phyloP scores from a whole-genome alignment of 441 rosid genomes.

The Adansonia gregorii region DNA sequence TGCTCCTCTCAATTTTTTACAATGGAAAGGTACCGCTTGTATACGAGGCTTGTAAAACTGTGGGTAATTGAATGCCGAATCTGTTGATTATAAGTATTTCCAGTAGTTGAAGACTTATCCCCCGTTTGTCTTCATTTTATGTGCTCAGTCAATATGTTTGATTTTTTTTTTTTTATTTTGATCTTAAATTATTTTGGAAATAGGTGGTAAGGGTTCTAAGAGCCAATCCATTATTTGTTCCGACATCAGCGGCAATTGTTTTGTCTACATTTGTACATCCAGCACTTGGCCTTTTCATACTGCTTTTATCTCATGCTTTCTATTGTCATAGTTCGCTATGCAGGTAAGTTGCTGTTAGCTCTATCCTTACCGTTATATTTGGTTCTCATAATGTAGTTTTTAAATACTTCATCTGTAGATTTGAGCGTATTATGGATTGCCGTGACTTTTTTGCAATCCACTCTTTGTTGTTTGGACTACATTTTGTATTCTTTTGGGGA shows the following conservation, averaged over 20 bases:
- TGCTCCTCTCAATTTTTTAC: neutral
- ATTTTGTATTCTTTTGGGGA: neutral
- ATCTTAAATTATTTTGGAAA: constrained; percentile 34
- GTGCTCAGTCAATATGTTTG: constrained; percentile 23
- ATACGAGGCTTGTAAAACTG: neutral
- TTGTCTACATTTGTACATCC: constrained; percentile 86
- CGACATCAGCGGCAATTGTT: constrained; percentile 57
- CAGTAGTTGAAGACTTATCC: constrained; percentile 17
- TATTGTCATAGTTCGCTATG: constrained; percentile 80
- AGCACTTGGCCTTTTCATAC: constrained; percentile 78
- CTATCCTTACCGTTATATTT: constrained; percentile 16
- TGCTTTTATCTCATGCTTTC: constrained; percentile 64
- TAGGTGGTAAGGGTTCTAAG: constrained; percentile 79
- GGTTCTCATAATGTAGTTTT: constrained; percentile 18
- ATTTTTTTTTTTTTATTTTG: constrained; percentile 22
- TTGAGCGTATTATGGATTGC: constrained; percentile 10
- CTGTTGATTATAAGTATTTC: neutral
- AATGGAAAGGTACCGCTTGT: constrained; percentile 5
- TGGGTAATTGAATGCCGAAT: constrained; percentile 15
- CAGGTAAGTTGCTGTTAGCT: constrained; percentile 52
- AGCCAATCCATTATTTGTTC: constrained; percentile 58
- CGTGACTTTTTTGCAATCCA: neutral
- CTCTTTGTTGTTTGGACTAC: constrained; percentile 8
- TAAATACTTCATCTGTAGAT: constrained; percentile 9
- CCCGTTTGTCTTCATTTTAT: constrained; percentile 17